A percentile compares a stretch with the other conserved stretches of the same genome.
Conservation (phyloP, 2,329 filamentous ascomycete genomes). For the Fusarium brevicatenulatum region DNA sequence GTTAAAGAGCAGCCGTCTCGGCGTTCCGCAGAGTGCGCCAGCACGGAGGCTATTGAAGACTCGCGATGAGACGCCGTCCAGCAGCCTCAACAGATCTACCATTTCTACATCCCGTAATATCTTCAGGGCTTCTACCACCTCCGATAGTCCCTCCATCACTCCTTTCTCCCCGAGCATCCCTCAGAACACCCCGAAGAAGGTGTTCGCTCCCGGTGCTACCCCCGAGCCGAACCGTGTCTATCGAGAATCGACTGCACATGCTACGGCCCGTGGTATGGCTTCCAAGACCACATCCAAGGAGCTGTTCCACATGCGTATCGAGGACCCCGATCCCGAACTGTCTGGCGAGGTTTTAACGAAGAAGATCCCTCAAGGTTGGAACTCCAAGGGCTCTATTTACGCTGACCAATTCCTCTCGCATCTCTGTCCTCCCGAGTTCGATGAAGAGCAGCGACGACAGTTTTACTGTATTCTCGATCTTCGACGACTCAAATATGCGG, state of each 20-base stretch:
- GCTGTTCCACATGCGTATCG: slow-evolving; percentile 68
- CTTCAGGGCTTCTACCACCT: slow-evolving; percentile 53
- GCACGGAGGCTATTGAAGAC: slow-evolving; percentile 50
- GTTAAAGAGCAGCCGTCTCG: slow-evolving; percentile 49
- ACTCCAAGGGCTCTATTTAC: slow-evolving; percentile 65
- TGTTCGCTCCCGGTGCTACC: slow-evolving; percentile 58
- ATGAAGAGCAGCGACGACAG: slow-evolving; percentile 68
- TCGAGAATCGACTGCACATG: slow-evolving; percentile 59
- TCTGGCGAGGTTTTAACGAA: slow-evolving; percentile 65
- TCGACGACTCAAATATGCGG: slow-evolving; percentile 69
- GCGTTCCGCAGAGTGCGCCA: slow-evolving; percentile 52
- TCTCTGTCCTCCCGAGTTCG: slow-evolving; percentile 66
- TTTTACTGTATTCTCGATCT: slow-evolving; percentile 72
- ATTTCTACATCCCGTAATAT: slow-evolving; percentile 54
- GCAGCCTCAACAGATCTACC: slow-evolving; percentile 50
- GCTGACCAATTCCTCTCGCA: slow-evolving; percentile 68
- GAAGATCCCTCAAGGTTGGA: slow-evolving; percentile 63
- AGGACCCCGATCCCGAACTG: slow-evolving; percentile 65
- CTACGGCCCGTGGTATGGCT: slow-evolving; percentile 60
- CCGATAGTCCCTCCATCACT: slow-evolving; percentile 46
- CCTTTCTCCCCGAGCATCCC: slow-evolving; percentile 60
- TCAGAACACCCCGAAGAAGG: slow-evolving; percentile 57
- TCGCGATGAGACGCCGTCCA: slow-evolving; percentile 51
- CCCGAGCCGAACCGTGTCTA: slow-evolving; percentile 56
- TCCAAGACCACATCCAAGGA: slow-evolving; percentile 61